Evolutionary conservation across 805 yeast genomes (phyloP).

Genomic region (Kregervanrija pseudodelftensis): DNA sequence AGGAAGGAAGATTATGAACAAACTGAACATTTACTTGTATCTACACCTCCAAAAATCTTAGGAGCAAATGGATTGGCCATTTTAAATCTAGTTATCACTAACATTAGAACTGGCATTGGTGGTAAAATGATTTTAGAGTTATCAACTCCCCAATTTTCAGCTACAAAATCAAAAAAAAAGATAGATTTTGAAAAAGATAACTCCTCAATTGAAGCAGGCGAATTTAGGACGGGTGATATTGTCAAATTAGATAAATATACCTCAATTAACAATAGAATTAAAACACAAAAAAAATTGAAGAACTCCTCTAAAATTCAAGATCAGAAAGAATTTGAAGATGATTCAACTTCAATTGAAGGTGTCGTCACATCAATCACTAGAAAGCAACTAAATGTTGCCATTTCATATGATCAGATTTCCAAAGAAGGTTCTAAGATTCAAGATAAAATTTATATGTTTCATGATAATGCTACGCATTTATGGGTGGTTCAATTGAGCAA

Average conservation of each 20-base stretch:
- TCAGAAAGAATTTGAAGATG: conserved; percentile 16
- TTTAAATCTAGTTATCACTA: conserved; percentile 52
- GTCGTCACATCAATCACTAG: conserved; percentile 52
- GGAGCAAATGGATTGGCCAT: conserved; percentile 71
- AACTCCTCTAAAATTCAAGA: conserved; percentile 25
- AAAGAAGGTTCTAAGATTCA: conserved; percentile 31
- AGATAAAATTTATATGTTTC: conserved; percentile 41
- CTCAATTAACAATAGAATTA: conserved; percentile 12
- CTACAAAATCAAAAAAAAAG: conserved; percentile 16
- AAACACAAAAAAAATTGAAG: conserved; percentile 20
- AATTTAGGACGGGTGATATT: conserved; percentile 68
- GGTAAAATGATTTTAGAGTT: conserved; percentile 69
- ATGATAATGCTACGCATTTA: conserved; percentile 37
- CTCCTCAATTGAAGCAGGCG: conserved; percentile 35
- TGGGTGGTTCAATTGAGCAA: conserved; percentile 67
- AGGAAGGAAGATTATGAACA: conserved; percentile 45
- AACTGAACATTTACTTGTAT: conserved; percentile 34
- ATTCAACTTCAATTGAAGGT: conserved; percentile 40
- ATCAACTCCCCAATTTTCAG: conserved; percentile 28
- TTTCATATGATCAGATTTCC: conserved; percentile 38
- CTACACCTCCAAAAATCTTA: conserved; percentile 56
- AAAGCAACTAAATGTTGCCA: conserved; percentile 46
- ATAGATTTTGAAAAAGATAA: conserved; percentile 24
- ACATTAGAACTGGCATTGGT: conserved; percentile 68
- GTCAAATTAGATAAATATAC: conserved; percentile 52